A percentile compares a stretch with the other conserved stretches of the same genome.
These are phyloP conservation scores for Elaphomyces granulatus DNA, from an alignment of 495 filamentous ascomycete genomes.

Conservation along the genomic window DNA sequence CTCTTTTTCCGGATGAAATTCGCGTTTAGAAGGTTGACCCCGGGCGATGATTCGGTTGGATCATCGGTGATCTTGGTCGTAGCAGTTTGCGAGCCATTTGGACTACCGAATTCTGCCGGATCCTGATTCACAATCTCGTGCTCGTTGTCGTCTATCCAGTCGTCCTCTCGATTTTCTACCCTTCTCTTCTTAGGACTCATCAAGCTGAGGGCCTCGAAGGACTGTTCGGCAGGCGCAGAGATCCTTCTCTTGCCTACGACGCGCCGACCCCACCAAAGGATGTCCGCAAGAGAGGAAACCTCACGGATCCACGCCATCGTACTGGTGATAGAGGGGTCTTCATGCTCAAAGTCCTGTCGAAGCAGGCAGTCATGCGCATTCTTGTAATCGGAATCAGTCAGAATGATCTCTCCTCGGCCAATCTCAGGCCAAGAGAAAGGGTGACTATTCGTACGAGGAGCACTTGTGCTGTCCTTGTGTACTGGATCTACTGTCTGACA, in stretches of 20 bases:
- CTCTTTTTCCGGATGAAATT: constrained; percentile 52
- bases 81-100: not conserved
- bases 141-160: constrained; percentile 5
- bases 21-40: constrained; percentile 43
- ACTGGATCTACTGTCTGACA: no score
- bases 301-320: constrained; percentile 61
- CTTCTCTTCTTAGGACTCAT: constrained; percentile 40
- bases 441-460: constrained; percentile 14
- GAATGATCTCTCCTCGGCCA: constrained; percentile 53
- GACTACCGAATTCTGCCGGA: not conserved
- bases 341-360: constrained; percentile 67
- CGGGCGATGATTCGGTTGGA: constrained; percentile 8
- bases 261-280: constrained; percentile 40
- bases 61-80: constrained; percentile 8
- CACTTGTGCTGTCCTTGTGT: not conserved
- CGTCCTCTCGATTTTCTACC: constrained; percentile 26
- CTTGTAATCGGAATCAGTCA: constrained; percentile 61
- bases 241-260: constrained; percentile 33
- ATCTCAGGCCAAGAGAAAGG: constrained; percentile 56
- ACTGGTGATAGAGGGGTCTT: constrained; percentile 51
- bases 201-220: constrained; percentile 21
- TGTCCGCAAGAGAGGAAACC: constrained; percentile 36
- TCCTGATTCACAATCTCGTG: not conserved
- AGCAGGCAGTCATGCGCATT: constrained; percentile 63
- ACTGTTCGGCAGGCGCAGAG: constrained; percentile 14